Evolutionary conservation across 345 rosid genomes (phyloP).

Genomic region (Theobroma cacao): DNA sequence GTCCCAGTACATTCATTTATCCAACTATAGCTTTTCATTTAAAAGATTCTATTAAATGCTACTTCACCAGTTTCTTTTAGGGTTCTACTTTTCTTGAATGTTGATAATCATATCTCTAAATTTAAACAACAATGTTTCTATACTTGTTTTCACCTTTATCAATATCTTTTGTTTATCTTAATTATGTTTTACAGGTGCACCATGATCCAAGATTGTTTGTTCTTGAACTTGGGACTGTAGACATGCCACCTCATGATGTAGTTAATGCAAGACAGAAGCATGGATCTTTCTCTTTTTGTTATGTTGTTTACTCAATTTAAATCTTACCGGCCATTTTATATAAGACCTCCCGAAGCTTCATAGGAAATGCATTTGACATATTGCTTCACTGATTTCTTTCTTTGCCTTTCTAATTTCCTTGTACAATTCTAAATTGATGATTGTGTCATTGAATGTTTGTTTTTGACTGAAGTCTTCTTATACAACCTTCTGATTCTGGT

Average conservation of each 20-base stretch:
- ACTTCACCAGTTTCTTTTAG: constrained; percentile 17
- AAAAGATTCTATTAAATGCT: background rate
- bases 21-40: background rate
- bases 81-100: background rate
- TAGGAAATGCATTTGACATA: background rate
- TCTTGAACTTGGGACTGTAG: constrained; percentile 96
- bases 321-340: background rate
- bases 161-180: background rate
- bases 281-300: constrained; percentile 4
- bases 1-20: background rate
- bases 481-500: background rate
- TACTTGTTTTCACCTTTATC: background rate
- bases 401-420: background rate
- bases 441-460: background rate
- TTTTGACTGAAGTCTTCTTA: background rate
- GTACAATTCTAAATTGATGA: background rate
- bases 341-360: background rate
- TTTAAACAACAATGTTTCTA: background rate
- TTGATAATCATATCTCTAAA: background rate
- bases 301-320: background rate
- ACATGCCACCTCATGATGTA: constrained; percentile 93
- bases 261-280: constrained; percentile 54
- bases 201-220: constrained; percentile 62
- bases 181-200: constrained; percentile 43
- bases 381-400: background rate